Base-by-base conservation (phyloP, 2,329 filamentous ascomycete species). In the Trichoderma asperellum region DNA sequence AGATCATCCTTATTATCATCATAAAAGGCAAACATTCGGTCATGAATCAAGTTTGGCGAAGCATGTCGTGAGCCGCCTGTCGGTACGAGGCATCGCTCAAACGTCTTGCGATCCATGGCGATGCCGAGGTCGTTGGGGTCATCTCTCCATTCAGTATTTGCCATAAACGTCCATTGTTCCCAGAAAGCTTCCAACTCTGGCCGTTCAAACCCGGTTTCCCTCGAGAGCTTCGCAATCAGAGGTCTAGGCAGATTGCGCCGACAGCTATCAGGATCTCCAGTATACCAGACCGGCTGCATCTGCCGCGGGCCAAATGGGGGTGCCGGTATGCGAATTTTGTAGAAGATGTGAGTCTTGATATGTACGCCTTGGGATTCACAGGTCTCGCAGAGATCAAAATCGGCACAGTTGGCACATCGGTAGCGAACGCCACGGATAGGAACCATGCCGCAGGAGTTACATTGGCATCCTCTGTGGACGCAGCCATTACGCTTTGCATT, bases 21-120 rank as follows among this genome's bases (percentile, higher is more conserved):
- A 79, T 97, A 99, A 79, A 97, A 97, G 62, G 92, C 89, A 80
- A 98, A 99, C 87, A 97, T 96, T 73, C 96, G 91, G 78, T 99
- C 95, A 76, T 97, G 96, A 70, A 99, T 92, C 16, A 97, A 87
- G 77, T 96, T 97, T 1, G 95, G 93, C 0, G 91, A 87, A 12
- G 91, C 89, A 68, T 93, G 90, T 37, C 91, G 88, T 69, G 89
- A 88, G n/a, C 91, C 91, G 16, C 91, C 92, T n/a, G 92, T 92
- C 4, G 93, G 93, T 8, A 96, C 90, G 70, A 98, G 89, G 74
- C 94, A 97, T 59, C 92, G 89, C 77, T 97, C 93, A 80, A 99
- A 99, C 0, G 93, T 97, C 79, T 91, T 92, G 71, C 94, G 89
- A 77, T 98, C 94, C 83, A 98, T 96, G 40, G 94, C 96, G 74